A percentile compares a stretch with the other conserved stretches of the same genome.
Evolutionary conservation across 2,329 filamentous ascomycete species (phyloP).

Genomic region (Cladophialophora immunda): DNA sequence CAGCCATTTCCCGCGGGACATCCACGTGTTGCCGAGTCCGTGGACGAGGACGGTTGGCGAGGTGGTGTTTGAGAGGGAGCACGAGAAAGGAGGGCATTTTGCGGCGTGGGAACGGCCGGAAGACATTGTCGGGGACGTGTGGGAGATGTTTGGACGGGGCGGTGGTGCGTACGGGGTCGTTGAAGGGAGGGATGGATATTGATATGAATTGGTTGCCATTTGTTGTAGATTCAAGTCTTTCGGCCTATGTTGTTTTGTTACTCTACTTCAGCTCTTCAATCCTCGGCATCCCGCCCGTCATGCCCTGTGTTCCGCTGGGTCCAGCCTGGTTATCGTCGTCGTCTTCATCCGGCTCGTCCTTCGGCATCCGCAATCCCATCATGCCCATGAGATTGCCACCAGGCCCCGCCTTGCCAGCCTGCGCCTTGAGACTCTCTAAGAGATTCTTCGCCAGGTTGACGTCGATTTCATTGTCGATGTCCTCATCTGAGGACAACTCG

Average conservation of each 20-base stretch:
- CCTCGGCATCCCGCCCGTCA: background rate
- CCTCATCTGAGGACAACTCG: constrained; percentile 39
- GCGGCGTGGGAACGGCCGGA: constrained; percentile 62
- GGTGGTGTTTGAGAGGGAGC: constrained; percentile 56
- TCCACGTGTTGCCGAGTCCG: constrained; percentile 58
- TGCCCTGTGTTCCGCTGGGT: constrained; percentile 24
- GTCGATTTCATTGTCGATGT: constrained; percentile 75
- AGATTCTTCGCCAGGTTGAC: constrained; percentile 90
- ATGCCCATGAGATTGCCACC: constrained; percentile 85
- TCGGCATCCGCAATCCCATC: constrained; percentile 63
- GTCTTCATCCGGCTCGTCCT: constrained; percentile 25
- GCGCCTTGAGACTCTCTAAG: constrained; percentile 89
- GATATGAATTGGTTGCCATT: background rate
- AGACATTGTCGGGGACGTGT: constrained; percentile 56
- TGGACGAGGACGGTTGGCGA: constrained; percentile 62
- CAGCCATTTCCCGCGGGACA: constrained; percentile 61
- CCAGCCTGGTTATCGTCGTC: constrained; percentile 27
- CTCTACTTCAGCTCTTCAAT: constrained; percentile 13
- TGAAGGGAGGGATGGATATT: constrained; percentile 48
- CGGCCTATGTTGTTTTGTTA: background rate
- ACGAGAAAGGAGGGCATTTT: constrained; percentile 61
- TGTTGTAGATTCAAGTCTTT: background rate
- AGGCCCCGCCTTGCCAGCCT: constrained; percentile 84
- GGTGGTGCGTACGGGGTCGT: constrained; percentile 49
- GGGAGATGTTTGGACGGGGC: constrained; percentile 57